Conservation (phyloP, 2,329 filamentous ascomycete genomes). For the Xylariaceae sp. region DNA sequence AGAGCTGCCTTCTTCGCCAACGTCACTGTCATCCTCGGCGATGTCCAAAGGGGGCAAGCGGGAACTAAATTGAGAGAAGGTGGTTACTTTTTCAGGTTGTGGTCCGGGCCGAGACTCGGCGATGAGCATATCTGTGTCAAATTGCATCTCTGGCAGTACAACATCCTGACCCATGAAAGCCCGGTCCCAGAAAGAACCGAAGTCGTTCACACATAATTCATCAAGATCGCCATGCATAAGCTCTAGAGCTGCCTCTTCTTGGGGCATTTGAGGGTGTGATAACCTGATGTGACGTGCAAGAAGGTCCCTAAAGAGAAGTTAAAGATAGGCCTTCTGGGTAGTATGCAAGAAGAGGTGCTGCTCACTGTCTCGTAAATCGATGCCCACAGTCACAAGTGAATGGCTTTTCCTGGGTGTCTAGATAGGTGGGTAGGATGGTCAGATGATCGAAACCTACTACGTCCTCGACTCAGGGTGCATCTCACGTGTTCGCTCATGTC, state of each 20-base stretch:
- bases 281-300: conserved; percentile 20
- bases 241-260: not conserved
- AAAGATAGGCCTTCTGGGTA: not conserved
- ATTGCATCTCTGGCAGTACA: conserved; percentile 8
- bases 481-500: conserved; percentile 42
- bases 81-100: not conserved
- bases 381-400: conserved; percentile 41
- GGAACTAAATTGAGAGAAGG: conserved; percentile 22
- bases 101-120: not conserved
- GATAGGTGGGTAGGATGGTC: not conserved
- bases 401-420: conserved; percentile 44
- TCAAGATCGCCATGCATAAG: conserved; percentile 1
- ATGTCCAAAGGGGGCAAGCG: conserved; percentile 19
- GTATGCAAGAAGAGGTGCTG: not conserved
- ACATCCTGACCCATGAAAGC: conserved; percentile 12
- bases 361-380: conserved; percentile 41
- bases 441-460: too few species aligned
- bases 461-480: too few species aligned
- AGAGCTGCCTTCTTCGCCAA: not conserved
- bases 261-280: conserved; percentile 4
- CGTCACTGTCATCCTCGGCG: conserved; percentile 1
- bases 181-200: conserved; percentile 20
- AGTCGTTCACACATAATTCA: conserved; percentile 12
- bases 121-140: conserved; percentile 13
- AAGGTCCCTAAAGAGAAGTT: conserved; percentile 17